Evolutionary conservation across 2,329 filamentous ascomycete species (phyloP), one percentile per base, ranked within the genome.

Genomic region (Aureobasidium sp.): DNA sequence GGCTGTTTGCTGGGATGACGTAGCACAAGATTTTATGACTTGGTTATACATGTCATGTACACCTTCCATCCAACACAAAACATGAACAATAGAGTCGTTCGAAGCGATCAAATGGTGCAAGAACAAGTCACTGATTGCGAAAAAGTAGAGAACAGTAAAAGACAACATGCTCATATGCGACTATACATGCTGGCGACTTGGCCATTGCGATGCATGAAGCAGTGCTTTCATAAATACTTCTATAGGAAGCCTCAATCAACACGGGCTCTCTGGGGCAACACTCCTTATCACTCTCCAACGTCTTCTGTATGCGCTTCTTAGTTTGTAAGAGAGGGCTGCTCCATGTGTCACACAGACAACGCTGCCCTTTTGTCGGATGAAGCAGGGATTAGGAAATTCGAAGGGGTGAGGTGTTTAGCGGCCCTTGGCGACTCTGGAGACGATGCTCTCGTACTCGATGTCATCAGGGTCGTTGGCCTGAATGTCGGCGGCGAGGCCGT

Each of bases 391-490:
- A 51, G 21, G 58, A 37, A 11, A 29, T 45, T 36, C 27, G 41
- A 10, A 50, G 14, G 34, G 50, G 34, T 27, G 42, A 62, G 30
- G 32, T 25, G 48, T 54, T 59, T 62, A 62, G 47, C 78, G 78
- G 64, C 78, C 78, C 76, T 79, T 81, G 73, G 75, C 75, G 63
- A 79, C 78, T 63, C 75, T 73, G 65, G 67, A 68, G 75, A 91
- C 78, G 73, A 93, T 81, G 71, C 80, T 82, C 66, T 89, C 85
- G 76, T 85, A 86, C 79, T 92, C 89, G 72, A 94, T 89, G 76
- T 93, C 89, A 75, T 91, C 88, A 68, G 79, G 77, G 76, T 93
- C 89, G 80, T 92, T 92, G 79, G 89, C 89, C 81, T 94, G 89
- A 70, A 92, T 82, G 75, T 93, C 89, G 69, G 81, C 78, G 64